Evolutionary conservation across 2,329 filamentous ascomycete genomes (phyloP).

Genomic region (Sphaceloma murrayae): DNA sequence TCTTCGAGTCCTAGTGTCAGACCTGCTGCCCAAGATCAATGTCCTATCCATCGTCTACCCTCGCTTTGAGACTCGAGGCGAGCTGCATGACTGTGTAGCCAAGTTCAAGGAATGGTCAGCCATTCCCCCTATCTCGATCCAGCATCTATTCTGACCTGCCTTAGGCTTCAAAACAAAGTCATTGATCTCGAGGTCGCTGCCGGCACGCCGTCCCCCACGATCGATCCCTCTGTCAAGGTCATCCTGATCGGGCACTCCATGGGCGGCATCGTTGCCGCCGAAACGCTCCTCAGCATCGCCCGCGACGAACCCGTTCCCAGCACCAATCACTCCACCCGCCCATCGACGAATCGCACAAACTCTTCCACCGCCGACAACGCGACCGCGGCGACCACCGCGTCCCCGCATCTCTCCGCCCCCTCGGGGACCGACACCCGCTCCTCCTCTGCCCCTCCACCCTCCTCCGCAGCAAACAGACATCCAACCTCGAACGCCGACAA

Average conservation of each 20-base stretch:
- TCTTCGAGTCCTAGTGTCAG: constrained; percentile 53
- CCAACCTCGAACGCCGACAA: constrained; percentile 28
- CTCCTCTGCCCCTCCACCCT: constrained; percentile 19
- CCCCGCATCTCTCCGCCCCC: constrained; percentile 16
- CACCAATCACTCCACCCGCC: constrained; percentile 18
- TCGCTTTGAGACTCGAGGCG: constrained; percentile 71
- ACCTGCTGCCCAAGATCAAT: constrained; percentile 58
- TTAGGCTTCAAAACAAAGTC: constrained; percentile 76
- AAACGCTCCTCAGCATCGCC: constrained; percentile 67
- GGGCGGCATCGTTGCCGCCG: constrained; percentile 87
- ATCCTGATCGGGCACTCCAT: constrained; percentile 80
- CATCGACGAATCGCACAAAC: constrained; percentile 17
- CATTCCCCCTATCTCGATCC: neutral
- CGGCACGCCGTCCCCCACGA: constrained; percentile 68
- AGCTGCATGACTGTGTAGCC: constrained; percentile 59
- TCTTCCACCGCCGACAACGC: constrained; percentile 15
- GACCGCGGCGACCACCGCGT: constrained; percentile 7
- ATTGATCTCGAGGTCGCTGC: constrained; percentile 88
- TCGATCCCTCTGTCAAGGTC: constrained; percentile 74
- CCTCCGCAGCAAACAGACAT: constrained; percentile 3
- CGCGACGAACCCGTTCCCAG: constrained; percentile 49
- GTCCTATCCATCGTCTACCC: constrained; percentile 65
- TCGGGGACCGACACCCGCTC: constrained; percentile 9
- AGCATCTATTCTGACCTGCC: neutral
- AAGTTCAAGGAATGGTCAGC: constrained; percentile 65